Evolutionary conservation across 1,139 yeast genomes (phyloP), one percentile per base, ranked within the genome.

Genomic region (Scheffersomyces cryptocercus): DNA sequence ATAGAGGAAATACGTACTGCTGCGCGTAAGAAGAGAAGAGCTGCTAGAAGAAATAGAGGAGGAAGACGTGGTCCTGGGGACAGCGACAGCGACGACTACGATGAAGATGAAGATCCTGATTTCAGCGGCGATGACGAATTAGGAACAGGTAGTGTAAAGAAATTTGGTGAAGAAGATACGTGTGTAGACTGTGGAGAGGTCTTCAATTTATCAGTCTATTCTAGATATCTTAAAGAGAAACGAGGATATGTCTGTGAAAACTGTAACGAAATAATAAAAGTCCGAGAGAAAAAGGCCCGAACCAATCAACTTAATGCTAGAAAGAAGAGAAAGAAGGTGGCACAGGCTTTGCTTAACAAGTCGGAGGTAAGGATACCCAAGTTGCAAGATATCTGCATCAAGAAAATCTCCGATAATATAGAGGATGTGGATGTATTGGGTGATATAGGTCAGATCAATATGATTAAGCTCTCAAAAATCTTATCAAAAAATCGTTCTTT

Each of bases 321-420:
- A 42, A 85, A 84, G 58, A 79, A 79, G 56, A 77, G 96, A 46
- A 88, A 85, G 68, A 82, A 81, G 65, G 71, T 86, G 32, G 97
- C 98, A 0, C 87, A 84, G 47, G 95, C 96, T 2, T 70, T 93
- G 38, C 72, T 93, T 44, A 91, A 93, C 55, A 78, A 83, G 56
- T 75, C 82, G 42, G 81, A 79, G 24, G 81, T 79, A 28, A 72
- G 69, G 40, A 67, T 90, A 2, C 87, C 96, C 3, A 72, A 84
- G 14, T 68, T 93, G 36, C 97, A 90, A 61, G 97, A 90, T 53
- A 61, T 86, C 30, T 88, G 97, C 58, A 86, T 93, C 48, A 68
- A 73, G 39, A 72, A 77, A 30, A 85, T 93, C 39, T 82, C 93
- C 4, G 73, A 75, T 31, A 83, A 86, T 59, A 93, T 93, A 50